Evolutionary conservation across 1,284 basidiomycete genomes (phyloP).

Genomic region (Trametes sp.): DNA sequence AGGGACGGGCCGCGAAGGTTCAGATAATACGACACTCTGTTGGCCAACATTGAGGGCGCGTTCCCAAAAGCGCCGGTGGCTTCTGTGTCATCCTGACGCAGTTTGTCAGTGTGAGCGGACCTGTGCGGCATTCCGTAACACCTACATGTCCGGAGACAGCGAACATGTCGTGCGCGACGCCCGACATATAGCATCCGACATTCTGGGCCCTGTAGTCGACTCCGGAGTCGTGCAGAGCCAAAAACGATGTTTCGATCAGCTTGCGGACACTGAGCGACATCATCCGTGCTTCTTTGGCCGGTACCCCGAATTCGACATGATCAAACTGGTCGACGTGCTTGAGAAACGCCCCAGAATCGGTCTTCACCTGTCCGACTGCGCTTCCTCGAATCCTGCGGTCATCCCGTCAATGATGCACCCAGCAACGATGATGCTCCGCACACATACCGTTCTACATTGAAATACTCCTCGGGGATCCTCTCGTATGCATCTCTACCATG

Average conservation of each 20-base stretch:
- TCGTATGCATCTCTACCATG: slow-evolving; percentile 45
- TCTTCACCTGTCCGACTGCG: slow-evolving; percentile 37
- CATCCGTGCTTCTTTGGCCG: slow-evolving; percentile 44
- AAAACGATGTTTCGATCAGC: slow-evolving; percentile 48
- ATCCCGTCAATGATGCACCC: no score
- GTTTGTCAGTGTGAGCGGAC: neutral
- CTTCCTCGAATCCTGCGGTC: slow-evolving; percentile 37
- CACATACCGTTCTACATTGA: slow-evolving; percentile 44
- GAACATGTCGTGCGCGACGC: slow-evolving; percentile 26
- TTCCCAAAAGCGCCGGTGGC: slow-evolving; percentile 47
- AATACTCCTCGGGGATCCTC: slow-evolving; percentile 43
- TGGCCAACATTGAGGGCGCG: slow-evolving; percentile 50
- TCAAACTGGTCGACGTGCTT: slow-evolving; percentile 49
- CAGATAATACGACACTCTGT: slow-evolving; percentile 56
- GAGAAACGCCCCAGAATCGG: slow-evolving; percentile 47
- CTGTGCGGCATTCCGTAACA: neutral
- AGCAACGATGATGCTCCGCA: no score
- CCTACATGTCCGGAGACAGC: slow-evolving; percentile 23
- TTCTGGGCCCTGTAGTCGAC: slow-evolving; percentile 48
- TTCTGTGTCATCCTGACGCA: slow-evolving; percentile 45
- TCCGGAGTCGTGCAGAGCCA: slow-evolving; percentile 50
- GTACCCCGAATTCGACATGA: slow-evolving; percentile 49
- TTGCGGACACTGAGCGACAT: slow-evolving; percentile 48
- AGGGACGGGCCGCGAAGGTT: slow-evolving; percentile 56
- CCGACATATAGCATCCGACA: slow-evolving; percentile 50